phyloP scores from a whole-genome alignment of 2,329 filamentous ascomycete genomes.

The Paramyrothecium roridum region DNA sequence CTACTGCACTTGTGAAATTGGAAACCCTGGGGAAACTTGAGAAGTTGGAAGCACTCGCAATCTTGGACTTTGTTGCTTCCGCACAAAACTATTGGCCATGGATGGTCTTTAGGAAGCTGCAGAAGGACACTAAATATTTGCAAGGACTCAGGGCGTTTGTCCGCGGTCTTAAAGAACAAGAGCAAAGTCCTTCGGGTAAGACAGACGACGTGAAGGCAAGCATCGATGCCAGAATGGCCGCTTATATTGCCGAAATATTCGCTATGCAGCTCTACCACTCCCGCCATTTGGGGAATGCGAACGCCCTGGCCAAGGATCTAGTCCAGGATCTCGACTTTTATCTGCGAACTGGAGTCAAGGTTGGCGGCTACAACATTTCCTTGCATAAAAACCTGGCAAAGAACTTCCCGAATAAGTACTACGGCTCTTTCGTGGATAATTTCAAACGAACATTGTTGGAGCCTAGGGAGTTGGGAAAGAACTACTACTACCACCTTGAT shows the following conservation, averaged over 20 bases:
- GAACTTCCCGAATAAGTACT: slow-evolving; percentile 79
- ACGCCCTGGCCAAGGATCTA: slow-evolving; percentile 65
- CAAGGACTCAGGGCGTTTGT: slow-evolving; percentile 69
- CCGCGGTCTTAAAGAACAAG: slow-evolving; percentile 50
- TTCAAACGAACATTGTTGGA: slow-evolving; percentile 75
- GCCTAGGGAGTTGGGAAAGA: slow-evolving; percentile 62
- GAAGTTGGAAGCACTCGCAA: slow-evolving; percentile 64
- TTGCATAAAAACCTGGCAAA: slow-evolving; percentile 80
- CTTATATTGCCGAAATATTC: slow-evolving; percentile 81
- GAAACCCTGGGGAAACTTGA: slow-evolving; percentile 62
- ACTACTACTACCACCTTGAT: slow-evolving; percentile 82
- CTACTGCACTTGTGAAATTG: slow-evolving; percentile 69
- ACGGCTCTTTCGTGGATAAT: slow-evolving; percentile 67
- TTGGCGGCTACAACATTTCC: slow-evolving; percentile 83
- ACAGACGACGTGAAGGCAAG: slow-evolving; percentile 55
- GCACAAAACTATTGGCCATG: slow-evolving; percentile 96
- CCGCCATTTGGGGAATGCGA: slow-evolving; percentile 68
- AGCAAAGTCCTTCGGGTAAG: slow-evolving; percentile 42
- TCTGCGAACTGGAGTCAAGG: slow-evolving; percentile 70
- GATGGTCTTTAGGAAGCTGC: slow-evolving; percentile 73
- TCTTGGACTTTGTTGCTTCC: slow-evolving; percentile 82
- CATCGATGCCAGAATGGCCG: slow-evolving; percentile 68
- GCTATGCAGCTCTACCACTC: slow-evolving; percentile 88
- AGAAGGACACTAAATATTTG: slow-evolving; percentile 72
- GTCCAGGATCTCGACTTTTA: slow-evolving; percentile 77